A percentile compares a stretch with the other conserved stretches of the same genome.
Evolutionary conservation across 331 rosid genomes (phyloP).

Genomic region (Pyracantha coccinea): DNA sequence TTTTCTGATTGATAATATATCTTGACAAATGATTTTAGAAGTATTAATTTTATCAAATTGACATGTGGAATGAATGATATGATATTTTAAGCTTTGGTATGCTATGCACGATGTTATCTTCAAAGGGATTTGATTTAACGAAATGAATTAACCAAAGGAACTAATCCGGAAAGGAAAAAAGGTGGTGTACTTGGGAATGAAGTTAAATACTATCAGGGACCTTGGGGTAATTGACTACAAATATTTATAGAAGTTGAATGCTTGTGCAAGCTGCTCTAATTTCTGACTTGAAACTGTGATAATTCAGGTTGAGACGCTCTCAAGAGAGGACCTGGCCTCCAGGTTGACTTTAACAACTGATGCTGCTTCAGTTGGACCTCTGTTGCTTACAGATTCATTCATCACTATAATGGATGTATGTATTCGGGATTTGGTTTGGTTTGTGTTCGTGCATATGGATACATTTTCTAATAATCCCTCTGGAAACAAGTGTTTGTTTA

Average conservation of each 20-base stretch:
- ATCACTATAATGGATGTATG: constrained; percentile 98
- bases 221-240: neutral
- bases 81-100: too few species aligned
- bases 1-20: too few species aligned
- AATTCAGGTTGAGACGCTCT: constrained; percentile 86
- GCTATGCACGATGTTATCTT: too few species aligned
- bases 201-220: neutral
- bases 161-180: neutral
- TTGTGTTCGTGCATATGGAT: constrained; percentile 3
- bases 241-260: neutral
- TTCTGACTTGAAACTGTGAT: constrained; percentile 5
- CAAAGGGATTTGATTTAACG: too few species aligned
- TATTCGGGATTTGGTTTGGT: constrained; percentile 20
- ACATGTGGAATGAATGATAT: too few species aligned
- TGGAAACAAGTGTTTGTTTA: constrained; percentile 1
- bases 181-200: neutral
- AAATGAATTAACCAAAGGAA: too few species aligned
- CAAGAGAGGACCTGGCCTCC: constrained; percentile 89
- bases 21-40: too few species aligned
- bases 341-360: constrained; percentile 87
- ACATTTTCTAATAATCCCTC: neutral
- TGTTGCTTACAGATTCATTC: constrained; percentile 73
- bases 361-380: constrained; percentile 78
- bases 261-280: neutral
- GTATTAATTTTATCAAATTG: too few species aligned